These are phyloP conservation scores for Fusarium torulosum DNA, from an alignment of 2,329 filamentous ascomycete genomes.

Conservation along the genomic window DNA sequence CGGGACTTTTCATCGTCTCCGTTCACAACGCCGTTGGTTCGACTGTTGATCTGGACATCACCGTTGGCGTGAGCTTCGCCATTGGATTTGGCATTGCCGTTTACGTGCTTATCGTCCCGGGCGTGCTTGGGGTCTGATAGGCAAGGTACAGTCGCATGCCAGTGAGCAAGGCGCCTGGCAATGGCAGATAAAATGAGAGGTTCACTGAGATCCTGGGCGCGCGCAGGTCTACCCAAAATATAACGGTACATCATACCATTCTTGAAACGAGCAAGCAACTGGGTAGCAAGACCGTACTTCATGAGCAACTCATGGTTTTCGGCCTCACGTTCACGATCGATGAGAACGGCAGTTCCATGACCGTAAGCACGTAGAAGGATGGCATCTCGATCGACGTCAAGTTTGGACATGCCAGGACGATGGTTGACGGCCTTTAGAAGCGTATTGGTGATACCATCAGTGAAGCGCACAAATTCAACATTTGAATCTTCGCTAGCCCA, in stretches of 20 bases:
- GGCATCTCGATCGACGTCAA: constrained; percentile 84
- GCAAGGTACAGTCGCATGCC: constrained; percentile 83
- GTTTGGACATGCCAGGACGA: constrained; percentile 73
- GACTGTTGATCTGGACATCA: constrained; percentile 51
- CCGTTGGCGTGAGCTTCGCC: constrained; percentile 48
- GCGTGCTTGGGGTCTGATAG: constrained; percentile 54
- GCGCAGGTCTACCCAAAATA: constrained; percentile 83
- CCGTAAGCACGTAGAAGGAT: constrained; percentile 94
- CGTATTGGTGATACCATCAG: constrained; percentile 98
- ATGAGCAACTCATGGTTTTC: constrained; percentile 89
- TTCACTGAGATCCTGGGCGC: constrained; percentile 81
- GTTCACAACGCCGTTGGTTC: constrained; percentile 45
- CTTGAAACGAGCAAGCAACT: constrained; percentile 89
- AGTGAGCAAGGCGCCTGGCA: constrained; percentile 86
- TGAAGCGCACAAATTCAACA: constrained; percentile 90
- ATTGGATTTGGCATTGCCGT: constrained; percentile 54
- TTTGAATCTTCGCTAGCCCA: constrained; percentile 81
- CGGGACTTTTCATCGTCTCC: constrained; percentile 48
- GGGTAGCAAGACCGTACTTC: constrained; percentile 83
- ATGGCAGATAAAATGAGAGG: constrained; percentile 85
- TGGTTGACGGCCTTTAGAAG: constrained; percentile 82
- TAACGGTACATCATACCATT: constrained; percentile 97
- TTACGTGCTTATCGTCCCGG: constrained; percentile 43
- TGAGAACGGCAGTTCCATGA: constrained; percentile 92
- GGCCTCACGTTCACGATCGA: constrained; percentile 89